Conservation (phyloP, 768 basidiomycete species). For the Crassisporium funariophilum region DNA sequence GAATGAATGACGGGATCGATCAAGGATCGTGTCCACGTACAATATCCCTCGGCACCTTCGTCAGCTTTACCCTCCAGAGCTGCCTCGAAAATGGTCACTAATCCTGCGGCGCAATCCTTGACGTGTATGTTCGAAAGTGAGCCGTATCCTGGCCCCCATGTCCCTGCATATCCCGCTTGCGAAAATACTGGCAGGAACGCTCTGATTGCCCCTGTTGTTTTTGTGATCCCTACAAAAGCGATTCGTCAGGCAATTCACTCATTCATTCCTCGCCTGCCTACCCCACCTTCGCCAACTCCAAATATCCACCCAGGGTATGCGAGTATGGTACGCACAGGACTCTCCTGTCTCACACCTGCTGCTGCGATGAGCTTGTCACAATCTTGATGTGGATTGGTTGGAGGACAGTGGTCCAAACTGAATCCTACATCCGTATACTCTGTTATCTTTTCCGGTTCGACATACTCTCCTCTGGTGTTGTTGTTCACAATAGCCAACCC, state of each 20-base stretch:
- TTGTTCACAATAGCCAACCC: constrained; percentile 43
- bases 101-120: constrained; percentile 37
- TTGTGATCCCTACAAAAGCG: constrained; percentile 33
- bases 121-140: constrained; percentile 41
- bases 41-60: constrained; percentile 43
- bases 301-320: constrained; percentile 45
- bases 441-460: constrained; percentile 28
- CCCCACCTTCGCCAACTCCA: constrained; percentile 41
- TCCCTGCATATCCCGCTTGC: constrained; percentile 37
- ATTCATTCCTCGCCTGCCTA: background rate
- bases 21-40: constrained; percentile 27
- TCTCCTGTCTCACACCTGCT: constrained; percentile 41
- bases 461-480: constrained; percentile 39
- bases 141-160: constrained; percentile 44
- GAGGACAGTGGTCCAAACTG: constrained; percentile 28
- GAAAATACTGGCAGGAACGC: constrained; percentile 36
- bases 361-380: constrained; percentile 35
- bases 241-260: background rate
- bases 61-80: constrained; percentile 43
- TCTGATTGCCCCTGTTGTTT: constrained; percentile 38
- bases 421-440: constrained; percentile 42
- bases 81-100: constrained; percentile 38
- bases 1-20: constrained; percentile 4
- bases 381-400: constrained; percentile 20
- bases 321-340: constrained; percentile 46